Evolutionary conservation across 441 rosid species (phyloP).

Genomic region (Lepidium campestre): DNA sequence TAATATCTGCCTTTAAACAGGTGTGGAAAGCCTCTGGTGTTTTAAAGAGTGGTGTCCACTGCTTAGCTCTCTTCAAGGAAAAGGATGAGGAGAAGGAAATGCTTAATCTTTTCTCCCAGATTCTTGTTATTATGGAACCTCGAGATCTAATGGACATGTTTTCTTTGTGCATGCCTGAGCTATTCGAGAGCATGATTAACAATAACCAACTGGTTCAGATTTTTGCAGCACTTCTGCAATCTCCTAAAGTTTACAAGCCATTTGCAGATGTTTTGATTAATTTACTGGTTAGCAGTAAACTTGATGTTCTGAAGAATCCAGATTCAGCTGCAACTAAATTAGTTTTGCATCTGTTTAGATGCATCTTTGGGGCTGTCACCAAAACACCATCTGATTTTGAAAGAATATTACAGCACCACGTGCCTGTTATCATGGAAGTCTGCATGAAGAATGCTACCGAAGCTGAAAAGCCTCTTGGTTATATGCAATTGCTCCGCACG

Average conservation of each 20-base stretch:
- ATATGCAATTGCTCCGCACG: conserved; percentile 89
- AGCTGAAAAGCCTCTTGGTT: conserved; percentile 92
- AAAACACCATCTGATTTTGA: conserved; percentile 95
- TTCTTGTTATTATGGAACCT: conserved; percentile 96
- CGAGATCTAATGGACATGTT: conserved; percentile 99
- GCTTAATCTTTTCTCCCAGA: conserved; percentile 85
- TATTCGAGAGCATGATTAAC: conserved; percentile 94
- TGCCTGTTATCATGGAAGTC: conserved; percentile 92
- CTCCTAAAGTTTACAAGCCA: conserved; percentile 80
- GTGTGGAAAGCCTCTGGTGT: conserved; percentile 99
- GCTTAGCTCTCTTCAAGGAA: conserved; percentile 97
- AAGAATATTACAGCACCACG: conserved; percentile 92
- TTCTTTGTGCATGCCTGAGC: conserved; percentile 98
- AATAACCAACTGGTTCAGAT: conserved; percentile 87
- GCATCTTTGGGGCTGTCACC: conserved; percentile 88
- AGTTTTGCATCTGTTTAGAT: conserved; percentile 91
- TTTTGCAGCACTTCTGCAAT: conserved; percentile 84
- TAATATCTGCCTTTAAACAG: conserved; percentile 38
- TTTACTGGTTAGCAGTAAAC: conserved; percentile 87
- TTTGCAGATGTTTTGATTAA: conserved; percentile 94
- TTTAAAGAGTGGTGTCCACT: conserved; percentile 93
- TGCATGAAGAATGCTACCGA: conserved; percentile 97
- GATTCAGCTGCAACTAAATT: conserved; percentile 85
- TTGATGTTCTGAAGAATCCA: conserved; percentile 83
- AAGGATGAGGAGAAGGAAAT: conserved; percentile 98